These are phyloP conservation scores for Aspergillus udagawae DNA, from an alignment of 2,329 filamentous ascomycete genomes.

Conservation along the genomic window DNA sequence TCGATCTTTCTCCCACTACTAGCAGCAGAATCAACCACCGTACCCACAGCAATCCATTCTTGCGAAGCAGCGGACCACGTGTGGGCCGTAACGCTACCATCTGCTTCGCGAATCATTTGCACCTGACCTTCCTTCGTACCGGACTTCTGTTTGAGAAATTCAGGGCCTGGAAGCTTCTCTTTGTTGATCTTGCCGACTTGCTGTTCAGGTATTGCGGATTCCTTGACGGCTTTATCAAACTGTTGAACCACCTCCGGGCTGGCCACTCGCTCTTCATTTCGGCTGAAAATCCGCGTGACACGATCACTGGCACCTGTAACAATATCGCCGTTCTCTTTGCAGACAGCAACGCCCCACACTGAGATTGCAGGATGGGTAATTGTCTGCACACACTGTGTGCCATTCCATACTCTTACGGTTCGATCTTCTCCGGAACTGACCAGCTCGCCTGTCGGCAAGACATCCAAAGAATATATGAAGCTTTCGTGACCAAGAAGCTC, in stretches of 20 bases:
- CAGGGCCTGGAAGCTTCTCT: slow-evolving; percentile 82
- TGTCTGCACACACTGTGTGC: slow-evolving; percentile 79
- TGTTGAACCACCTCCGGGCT: slow-evolving; percentile 62
- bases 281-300: slow-evolving; percentile 77
- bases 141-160: slow-evolving; percentile 74
- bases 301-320: slow-evolving; percentile 91
- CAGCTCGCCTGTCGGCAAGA: slow-evolving; percentile 77
- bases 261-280: slow-evolving; percentile 65
- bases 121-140: slow-evolving; percentile 97
- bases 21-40: slow-evolving; percentile 82
- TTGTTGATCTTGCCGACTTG: slow-evolving; percentile 82
- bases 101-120: slow-evolving; percentile 78
- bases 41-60: slow-evolving; percentile 86
- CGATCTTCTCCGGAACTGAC: slow-evolving; percentile 91
- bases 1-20: slow-evolving; percentile 74
- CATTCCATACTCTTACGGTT: slow-evolving; percentile 86
- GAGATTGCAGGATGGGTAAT: slow-evolving; percentile 97
- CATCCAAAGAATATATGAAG: slow-evolving; percentile 84
- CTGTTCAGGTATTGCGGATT: slow-evolving; percentile 82
- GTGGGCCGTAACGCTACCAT: slow-evolving; percentile 80
- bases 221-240: slow-evolving; percentile 78
- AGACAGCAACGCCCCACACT: slow-evolving; percentile 88
- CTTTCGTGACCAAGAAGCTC: slow-evolving; percentile 85
- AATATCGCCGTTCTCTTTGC: slow-evolving; percentile 79
- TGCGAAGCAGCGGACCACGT: slow-evolving; percentile 72